Evolutionary conservation across 257 asterid species (phyloP), one percentile per base, ranked within the genome.

Genomic region (Capsicum rhomboideum): DNA sequence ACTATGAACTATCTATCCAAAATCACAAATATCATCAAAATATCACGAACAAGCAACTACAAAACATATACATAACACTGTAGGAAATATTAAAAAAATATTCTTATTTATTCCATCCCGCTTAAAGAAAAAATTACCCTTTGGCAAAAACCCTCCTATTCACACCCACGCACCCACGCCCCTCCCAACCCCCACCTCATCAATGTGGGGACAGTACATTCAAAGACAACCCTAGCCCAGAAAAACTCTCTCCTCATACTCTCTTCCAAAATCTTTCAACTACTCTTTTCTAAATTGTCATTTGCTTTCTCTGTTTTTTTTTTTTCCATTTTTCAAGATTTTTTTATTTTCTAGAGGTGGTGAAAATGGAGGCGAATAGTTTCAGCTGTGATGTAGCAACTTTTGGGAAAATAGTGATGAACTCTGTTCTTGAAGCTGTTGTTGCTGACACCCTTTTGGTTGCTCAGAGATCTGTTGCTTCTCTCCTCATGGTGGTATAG

Each of bases 401-500:
- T 88, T 58, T 86, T 85, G 83, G 82, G 82, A 86, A 87, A 83
- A 88, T 86, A 29, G 82, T 86, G 85, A 83, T 88, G 34, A 85
- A 83, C 86, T 89, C 90, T 37, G 84, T 87, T 80, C 80, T 90
- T 83, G 91, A 90, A 85, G 87, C 91, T 61, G 77, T 87, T 71
- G 91, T 85, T 53, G 91, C 88, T 79, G 88, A 88, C 72, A 54
- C 94, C 81, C 58, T 93, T 69, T 82, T 89, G 75, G 91, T 91
- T 81, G 92, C 93, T 85, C 95, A 91, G 40, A 92, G 93, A 89
- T 91, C 93, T 86, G 75, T 91, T 46, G 79, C 90, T 83, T 89
- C 86, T 89, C 87, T 95, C 79, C 90, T 93, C 82, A 46, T 92
- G 86, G 83, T 91, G 98, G 98, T 95, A 85, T 82, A 74, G 37